A percentile compares a stretch with the other conserved stretches of the same genome.
These are phyloP conservation scores for Puccinia novopanici DNA, from an alignment of 1,284 basidiomycete species.

Conservation along the genomic window DNA sequence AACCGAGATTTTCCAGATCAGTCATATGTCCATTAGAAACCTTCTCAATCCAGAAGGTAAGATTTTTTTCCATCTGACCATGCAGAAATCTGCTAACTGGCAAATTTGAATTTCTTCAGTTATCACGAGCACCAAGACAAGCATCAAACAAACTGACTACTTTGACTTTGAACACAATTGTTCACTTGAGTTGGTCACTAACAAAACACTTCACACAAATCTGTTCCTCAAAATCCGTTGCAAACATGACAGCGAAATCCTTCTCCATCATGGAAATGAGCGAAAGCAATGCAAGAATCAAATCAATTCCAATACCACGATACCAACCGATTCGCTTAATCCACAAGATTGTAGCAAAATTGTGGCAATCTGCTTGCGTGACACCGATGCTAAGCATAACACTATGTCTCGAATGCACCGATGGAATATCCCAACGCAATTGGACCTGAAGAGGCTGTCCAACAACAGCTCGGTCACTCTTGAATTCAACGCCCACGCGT, in stretches of 20 bases:
- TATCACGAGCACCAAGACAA: too few relatives aligned
- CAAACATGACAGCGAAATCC: neutral
- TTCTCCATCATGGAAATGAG: neutral
- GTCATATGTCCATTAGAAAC: too few relatives aligned
- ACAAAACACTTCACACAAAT: too few relatives aligned
- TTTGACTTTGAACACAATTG: too few relatives aligned
- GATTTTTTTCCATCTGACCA: too few relatives aligned
- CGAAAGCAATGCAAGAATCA: neutral
- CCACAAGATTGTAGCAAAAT: slow-evolving; percentile 5
- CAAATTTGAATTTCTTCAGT: too few relatives aligned
- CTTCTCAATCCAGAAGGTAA: too few relatives aligned
- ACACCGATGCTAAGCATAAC: neutral
- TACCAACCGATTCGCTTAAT: neutral
- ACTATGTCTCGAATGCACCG: slow-evolving; percentile 11
- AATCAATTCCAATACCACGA: neutral
- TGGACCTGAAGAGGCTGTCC: neutral
- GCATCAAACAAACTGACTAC: too few relatives aligned
- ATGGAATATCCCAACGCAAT: neutral
- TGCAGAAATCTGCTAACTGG: too few relatives aligned
- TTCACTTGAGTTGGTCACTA: too few relatives aligned
- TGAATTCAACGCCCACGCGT: neutral
- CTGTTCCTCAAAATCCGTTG: too few relatives aligned
- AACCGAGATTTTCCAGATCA: too few relatives aligned
- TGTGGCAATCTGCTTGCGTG: neutral
- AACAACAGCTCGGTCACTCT: neutral